Evolutionary conservation across 2,329 filamentous ascomycete genomes (phyloP).

Genomic region (Neonectria punicea): DNA sequence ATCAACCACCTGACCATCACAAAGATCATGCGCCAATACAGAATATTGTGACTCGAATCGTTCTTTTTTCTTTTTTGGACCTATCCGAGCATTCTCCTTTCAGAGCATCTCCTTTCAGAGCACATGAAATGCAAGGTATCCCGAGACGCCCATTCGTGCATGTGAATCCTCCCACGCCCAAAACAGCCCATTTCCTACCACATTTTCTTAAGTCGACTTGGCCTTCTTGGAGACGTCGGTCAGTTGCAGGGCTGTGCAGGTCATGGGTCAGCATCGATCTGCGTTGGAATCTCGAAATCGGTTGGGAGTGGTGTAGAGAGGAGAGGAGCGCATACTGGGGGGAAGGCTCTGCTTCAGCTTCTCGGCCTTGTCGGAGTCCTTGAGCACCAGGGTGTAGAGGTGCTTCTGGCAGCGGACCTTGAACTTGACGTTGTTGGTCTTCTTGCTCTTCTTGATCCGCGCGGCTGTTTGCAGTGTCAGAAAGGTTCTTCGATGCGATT

Average conservation of each 20-base stretch:
- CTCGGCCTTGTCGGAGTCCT: slow-evolving; percentile 99
- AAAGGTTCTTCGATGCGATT: slow-evolving; percentile 21
- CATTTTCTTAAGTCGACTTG: slow-evolving; percentile 43
- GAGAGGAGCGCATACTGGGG: slow-evolving; percentile 76
- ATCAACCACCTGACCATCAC: slow-evolving; percentile 23
- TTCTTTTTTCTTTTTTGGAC: slow-evolving; percentile 48
- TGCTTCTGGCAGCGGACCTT: slow-evolving; percentile 98
- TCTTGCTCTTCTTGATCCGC: slow-evolving; percentile 96
- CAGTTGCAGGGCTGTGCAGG: slow-evolving; percentile 59
- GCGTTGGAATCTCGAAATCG: not conserved
- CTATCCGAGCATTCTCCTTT: slow-evolving; percentile 52
- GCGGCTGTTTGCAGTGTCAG: slow-evolving; percentile 69
- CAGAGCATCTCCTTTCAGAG: slow-evolving; percentile 52
- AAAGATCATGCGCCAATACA: slow-evolving; percentile 13
- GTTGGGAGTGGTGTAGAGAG: slow-evolving; percentile 8
- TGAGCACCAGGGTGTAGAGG: slow-evolving; percentile 98
- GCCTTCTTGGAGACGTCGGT: slow-evolving; percentile 67
- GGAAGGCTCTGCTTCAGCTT: slow-evolving; percentile 99
- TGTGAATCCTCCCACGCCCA: slow-evolving; percentile 48
- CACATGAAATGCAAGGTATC: slow-evolving; percentile 64
- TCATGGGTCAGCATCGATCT: slow-evolving; percentile 23
- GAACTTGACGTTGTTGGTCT: slow-evolving; percentile 97
- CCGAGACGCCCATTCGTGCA: slow-evolving; percentile 65
- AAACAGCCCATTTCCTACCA: slow-evolving; percentile 40
- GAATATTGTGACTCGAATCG: slow-evolving; percentile 47